Evolutionary conservation across 768 basidiomycete species (phyloP), one percentile per base, ranked within the genome.

Genomic region (Rubroboletus satanas): DNA sequence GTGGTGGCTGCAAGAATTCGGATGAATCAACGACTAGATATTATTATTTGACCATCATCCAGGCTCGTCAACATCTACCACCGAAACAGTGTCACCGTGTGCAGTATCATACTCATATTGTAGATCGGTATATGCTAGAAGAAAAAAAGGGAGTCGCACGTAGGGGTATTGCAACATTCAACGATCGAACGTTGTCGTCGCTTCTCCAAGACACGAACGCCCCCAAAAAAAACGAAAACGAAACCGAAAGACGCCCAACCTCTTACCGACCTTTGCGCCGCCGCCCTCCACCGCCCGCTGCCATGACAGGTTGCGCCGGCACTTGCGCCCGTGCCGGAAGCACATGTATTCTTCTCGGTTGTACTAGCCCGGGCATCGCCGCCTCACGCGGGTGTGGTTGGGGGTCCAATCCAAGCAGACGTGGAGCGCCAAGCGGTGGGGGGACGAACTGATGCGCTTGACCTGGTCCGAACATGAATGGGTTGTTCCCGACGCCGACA

Each of bases 381-480:
- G 21, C 21, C 18, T 4, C 46, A 2, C 2, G 42, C 11, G 6
- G 11, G 0, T 0, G 49, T 37, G 17, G 45, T 15, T 29, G 46
- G n/a, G 32, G 49, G 35, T 28, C 7, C 9, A 50, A 1, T 37
- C 11, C 29, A 7, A 11, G 17, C 5, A 11, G 44, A 39, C 6
- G 48, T 11, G 23, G 52, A 18, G 23, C 26, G 9, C 17, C 51
- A 6, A 4, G 0, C 2, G 23, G 38, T 1, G 36, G 56, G 5
- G 47, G 28, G 5, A 21, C 41, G 11, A 66, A 66, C 29, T 26
- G 55, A 10, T 65, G 56, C 6, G 10, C 47, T 3, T 58, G 56
- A 8, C 50, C 66, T 1, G 52, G 51, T 10, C 65, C 65, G n/a
- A 66, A 66, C 54, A 49, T 12, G 18, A 54, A 66, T 1, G 15